Percentiles rank a stretch among this genome's conserved stretches.
Conservation (phyloP, 371 early-diverging fungal species). For the Apophysomyces trapeziformis region DNA sequence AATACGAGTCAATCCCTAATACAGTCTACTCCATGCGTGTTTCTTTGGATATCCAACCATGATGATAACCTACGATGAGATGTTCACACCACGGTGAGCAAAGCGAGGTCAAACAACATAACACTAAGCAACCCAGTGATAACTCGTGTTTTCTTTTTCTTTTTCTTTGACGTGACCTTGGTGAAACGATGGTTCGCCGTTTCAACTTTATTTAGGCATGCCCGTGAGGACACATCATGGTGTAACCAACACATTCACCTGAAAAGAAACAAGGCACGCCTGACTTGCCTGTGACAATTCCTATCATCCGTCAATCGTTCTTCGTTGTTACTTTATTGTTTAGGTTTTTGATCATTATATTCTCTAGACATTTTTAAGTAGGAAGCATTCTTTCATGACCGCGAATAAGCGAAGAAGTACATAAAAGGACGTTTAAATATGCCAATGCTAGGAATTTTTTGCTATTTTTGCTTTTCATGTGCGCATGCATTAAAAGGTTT, state of each 20-base stretch:
- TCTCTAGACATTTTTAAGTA: not conserved
- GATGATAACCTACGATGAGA: no score
- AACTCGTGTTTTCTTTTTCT: no score
- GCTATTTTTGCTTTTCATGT: slow-evolving; percentile 1
- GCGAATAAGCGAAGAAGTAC: no score
- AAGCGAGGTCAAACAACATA: no score
- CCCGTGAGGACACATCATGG: not conserved
- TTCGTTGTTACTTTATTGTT: not conserved
- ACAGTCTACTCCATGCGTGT: no score
- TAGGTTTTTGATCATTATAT: not conserved
- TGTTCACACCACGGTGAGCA: no score
- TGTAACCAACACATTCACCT: not conserved
- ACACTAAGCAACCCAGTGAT: no score
- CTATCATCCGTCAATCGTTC: slow-evolving; percentile 1
- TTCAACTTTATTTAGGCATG: not conserved
- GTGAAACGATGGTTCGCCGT: not conserved
- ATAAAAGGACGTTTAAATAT: not conserved
- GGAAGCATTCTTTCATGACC: not conserved
- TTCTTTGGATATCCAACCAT: no score
- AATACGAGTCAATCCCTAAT: no score
- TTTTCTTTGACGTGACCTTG: no score
- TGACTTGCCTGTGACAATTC: not conserved
- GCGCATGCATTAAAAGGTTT: slow-evolving; percentile 51
- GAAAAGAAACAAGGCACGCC: slow-evolving; percentile 6
- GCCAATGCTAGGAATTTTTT: not conserved